Percentiles rank a stretch among this genome's conserved stretches.
phyloP scores from a whole-genome alignment of 164 flowering plant genomes.

The Vitis rupestris region DNA sequence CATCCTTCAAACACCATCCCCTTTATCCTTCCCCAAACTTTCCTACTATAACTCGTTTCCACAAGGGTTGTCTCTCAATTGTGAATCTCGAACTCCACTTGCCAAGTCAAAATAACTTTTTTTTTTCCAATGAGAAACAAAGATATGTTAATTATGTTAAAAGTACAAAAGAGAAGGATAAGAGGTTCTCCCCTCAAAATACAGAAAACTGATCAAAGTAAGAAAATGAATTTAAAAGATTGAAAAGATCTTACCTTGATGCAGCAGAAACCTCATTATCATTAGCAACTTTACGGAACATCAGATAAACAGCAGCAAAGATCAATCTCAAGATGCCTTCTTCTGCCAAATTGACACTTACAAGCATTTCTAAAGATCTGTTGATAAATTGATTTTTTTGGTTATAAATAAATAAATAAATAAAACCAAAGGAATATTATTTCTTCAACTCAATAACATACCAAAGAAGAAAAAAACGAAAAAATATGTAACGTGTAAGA shows the following conservation, averaged over 20 bases:
- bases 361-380: conserved; percentile 89
- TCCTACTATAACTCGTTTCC: too few species aligned
- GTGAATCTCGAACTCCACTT: too few species aligned
- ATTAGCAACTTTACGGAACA: conserved; percentile 49
- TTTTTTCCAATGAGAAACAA: too few species aligned
- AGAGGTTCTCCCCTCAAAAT: too few species aligned
- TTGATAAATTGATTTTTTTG: conserved; percentile 3
- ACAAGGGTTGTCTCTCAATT: too few species aligned
- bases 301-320: conserved; percentile 64
- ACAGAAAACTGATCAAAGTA: neutral
- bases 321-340: conserved; percentile 87
- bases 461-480: too few species aligned
- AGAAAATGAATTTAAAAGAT: neutral
- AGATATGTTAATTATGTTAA: too few species aligned
- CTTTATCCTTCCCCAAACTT: too few species aligned
- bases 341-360: conserved; percentile 68
- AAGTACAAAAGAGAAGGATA: too few species aligned
- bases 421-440: neutral
- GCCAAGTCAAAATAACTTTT: too few species aligned
- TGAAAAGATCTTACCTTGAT: conserved; percentile 53
- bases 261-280: conserved; percentile 80
- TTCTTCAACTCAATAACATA: neutral
- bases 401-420: neutral
- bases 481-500: too few species aligned
- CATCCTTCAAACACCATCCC: too few species aligned